Evolutionary conservation across 352 stramenopile species (phyloP).

Genomic region (Globisporangium lucens): DNA sequence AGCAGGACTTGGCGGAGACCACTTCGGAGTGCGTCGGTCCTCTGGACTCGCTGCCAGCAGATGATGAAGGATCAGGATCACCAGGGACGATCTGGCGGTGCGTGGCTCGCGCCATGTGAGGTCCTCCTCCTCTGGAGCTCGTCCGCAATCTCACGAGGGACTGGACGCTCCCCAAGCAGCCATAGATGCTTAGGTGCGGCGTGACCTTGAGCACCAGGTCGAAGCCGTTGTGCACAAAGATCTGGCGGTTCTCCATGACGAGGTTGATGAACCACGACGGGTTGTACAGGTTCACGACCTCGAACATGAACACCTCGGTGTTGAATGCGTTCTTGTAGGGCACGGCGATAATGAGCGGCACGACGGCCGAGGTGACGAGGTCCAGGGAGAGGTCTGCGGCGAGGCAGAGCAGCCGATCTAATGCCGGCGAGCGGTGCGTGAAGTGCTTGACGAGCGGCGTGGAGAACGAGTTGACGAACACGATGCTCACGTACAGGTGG

Average conservation of each 20-base stretch:
- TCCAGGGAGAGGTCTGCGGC: constrained; percentile 19
- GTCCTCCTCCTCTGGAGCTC: background rate
- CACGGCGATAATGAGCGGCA: constrained; percentile 19
- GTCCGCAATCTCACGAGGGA: constrained; percentile 4
- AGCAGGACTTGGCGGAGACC: background rate
- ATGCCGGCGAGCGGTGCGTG: constrained; percentile 14
- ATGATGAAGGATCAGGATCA: no score
- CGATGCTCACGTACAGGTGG: constrained; percentile 17
- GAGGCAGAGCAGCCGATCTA: constrained; percentile 22
- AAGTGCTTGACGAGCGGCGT: constrained; percentile 22
- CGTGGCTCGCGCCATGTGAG: background rate
- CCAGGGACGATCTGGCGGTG: background rate
- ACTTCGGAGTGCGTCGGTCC: background rate
- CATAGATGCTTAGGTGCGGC: constrained; percentile 23
- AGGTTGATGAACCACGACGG: constrained; percentile 21
- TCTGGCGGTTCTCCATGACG: constrained; percentile 24
- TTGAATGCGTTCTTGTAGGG: constrained; percentile 19
- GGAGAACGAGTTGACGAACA: constrained; percentile 26
- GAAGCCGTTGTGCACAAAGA: constrained; percentile 14
- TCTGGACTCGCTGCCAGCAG: background rate
- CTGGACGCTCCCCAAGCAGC: constrained; percentile 18
- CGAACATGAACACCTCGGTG: constrained; percentile 3
- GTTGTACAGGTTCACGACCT: constrained; percentile 13
- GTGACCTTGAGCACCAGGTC: constrained; percentile 24
- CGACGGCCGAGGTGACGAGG: constrained; percentile 7